A percentile compares a stretch with the other conserved stretches of the same genome.
These are phyloP conservation scores for Rhipidocladum racemiflorum DNA, from an alignment of 176 grass and related monocot genomes.

Conservation along the genomic window DNA sequence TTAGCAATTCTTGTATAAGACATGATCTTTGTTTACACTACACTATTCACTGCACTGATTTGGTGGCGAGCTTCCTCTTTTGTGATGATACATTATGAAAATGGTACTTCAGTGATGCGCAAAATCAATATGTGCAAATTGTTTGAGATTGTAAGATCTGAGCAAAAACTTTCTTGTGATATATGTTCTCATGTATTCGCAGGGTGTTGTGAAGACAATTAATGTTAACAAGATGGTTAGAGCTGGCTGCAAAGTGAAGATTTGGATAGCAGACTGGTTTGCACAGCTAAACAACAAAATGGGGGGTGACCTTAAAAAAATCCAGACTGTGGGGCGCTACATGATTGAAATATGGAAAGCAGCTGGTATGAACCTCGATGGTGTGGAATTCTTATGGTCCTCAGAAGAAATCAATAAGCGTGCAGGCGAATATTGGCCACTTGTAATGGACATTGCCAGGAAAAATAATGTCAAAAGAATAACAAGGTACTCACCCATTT, in stretches of 20 bases:
- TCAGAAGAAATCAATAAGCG: conserved; percentile 76
- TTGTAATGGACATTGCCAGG: conserved; percentile 81
- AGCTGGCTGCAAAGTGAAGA: conserved; percentile 77
- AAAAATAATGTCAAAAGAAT: conserved; percentile 72
- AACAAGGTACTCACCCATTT: conserved; percentile 43
- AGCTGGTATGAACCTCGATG: conserved; percentile 71
- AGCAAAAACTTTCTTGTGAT: neutral
- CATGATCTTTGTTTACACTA: neutral
- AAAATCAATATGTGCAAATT: neutral
- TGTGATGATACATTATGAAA: neutral
- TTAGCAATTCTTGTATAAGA: neutral
- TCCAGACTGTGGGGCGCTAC: conserved; percentile 66
- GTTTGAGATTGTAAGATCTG: neutral
- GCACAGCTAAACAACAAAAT: conserved; percentile 92
- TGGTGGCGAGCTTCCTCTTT: neutral
- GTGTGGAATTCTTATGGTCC: conserved; percentile 81
- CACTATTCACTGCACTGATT: neutral
- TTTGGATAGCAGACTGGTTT: conserved; percentile 94
- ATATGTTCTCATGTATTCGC: neutral
- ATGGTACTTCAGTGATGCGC: neutral
- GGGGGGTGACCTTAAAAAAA: conserved; percentile 78
- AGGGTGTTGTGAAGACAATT: conserved; percentile 85
- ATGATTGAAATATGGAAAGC: conserved; percentile 95
- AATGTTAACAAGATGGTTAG: conserved; percentile 80
- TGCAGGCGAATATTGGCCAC: conserved; percentile 79